Conservation (phyloP, 1,284 basidiomycete genomes). For the Cutaneotrichosporon cyanovorans region DNA sequence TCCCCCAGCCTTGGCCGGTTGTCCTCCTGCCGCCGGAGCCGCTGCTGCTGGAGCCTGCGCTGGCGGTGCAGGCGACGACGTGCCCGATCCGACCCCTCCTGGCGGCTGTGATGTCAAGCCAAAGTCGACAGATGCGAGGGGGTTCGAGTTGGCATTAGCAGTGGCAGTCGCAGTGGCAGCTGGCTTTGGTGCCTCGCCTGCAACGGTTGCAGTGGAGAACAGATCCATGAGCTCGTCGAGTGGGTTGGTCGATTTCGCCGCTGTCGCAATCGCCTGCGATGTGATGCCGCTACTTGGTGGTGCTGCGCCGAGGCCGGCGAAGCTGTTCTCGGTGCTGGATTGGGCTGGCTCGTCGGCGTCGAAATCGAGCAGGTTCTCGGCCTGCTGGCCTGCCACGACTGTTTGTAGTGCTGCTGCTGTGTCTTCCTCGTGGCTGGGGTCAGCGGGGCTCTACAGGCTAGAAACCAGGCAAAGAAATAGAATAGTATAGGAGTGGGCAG, state of each 20-base stretch:
- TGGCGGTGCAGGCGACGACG: conserved; percentile 5
- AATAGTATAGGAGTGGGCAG: no score
- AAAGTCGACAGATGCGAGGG: no score
- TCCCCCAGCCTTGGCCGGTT: neutral
- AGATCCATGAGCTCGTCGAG: conserved; percentile 84
- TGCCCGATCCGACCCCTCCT: no score
- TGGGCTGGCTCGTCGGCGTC: conserved; percentile 61
- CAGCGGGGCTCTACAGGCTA: conserved; percentile 16
- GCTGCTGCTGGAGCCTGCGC: no score
- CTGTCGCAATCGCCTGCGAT: conserved; percentile 28
- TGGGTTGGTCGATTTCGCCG: conserved; percentile 57
- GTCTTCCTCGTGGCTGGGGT: conserved; percentile 52
- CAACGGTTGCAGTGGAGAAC: conserved; percentile 56
- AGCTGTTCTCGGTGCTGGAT: conserved; percentile 38
- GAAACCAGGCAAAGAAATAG: no score
- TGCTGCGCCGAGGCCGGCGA: neutral
- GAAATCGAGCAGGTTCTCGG: conserved; percentile 92
- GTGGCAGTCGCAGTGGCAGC: neutral
- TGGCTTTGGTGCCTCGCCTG: conserved; percentile 13
- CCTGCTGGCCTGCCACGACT: conserved; percentile 78
- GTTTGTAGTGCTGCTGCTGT: conserved; percentile 69
- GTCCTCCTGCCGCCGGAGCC: no score
- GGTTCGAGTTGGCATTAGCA: no score
- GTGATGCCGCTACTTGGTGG: conserved; percentile 17
- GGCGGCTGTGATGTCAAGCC: no score